Evolutionary conservation across 768 basidiomycete genomes (phyloP).

Genomic region (Lactifluus echinatus): DNA sequence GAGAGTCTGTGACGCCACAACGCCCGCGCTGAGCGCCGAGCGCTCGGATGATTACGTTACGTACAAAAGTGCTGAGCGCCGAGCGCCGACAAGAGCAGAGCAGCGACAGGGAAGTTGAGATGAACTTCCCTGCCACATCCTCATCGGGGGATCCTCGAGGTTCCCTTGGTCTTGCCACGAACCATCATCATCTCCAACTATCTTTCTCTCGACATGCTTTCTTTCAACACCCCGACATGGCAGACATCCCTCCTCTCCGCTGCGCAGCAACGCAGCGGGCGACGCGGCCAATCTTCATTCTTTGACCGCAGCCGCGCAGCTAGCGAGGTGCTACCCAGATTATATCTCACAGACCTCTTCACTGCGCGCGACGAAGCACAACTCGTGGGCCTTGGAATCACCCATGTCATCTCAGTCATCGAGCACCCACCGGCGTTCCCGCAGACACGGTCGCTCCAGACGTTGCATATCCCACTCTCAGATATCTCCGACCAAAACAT

Average conservation of each 20-base stretch:
- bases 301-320: conserved; percentile 1
- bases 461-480: conserved; percentile 44
- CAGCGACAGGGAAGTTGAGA: background rate
- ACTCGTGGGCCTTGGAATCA: conserved; percentile 54
- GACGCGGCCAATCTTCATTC: background rate
- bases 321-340: conserved; percentile 33
- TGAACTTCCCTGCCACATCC: background rate
- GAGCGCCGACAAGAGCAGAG: background rate
- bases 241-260: conserved; percentile 9
- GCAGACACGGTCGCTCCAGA: conserved; percentile 27
- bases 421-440: conserved; percentile 37
- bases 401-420: conserved; percentile 61
- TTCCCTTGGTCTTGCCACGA: background rate
- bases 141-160: background rate
- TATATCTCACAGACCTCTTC: conserved; percentile 57
- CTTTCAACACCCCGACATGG: conserved; percentile 6
- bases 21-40: too few species aligned
- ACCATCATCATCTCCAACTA: background rate
- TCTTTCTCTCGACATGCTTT: conserved; percentile 6
- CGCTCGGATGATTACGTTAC: too few species aligned
- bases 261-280: background rate
- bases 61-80: background rate
- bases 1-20: too few species aligned
- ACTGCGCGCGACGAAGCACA: conserved; percentile 42
- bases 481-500: conserved; percentile 38